Base-by-base conservation (phyloP, 805 yeast genomes). In the Yamadazyma philogaea region DNA sequence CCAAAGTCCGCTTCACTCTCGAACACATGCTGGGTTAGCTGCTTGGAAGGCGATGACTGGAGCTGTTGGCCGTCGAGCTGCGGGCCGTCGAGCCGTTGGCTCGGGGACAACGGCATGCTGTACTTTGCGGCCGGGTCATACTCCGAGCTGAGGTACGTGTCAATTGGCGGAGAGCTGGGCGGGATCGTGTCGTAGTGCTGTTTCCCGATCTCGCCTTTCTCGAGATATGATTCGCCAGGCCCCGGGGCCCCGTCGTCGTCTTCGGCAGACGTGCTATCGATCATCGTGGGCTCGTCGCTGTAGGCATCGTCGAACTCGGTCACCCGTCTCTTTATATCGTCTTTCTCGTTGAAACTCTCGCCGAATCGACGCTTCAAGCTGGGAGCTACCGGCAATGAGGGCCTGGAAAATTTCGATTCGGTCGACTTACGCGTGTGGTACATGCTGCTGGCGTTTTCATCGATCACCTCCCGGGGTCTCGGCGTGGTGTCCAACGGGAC, bases 1-100 rank as follows among this genome's bases (percentile, higher is more conserved):
- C 81, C 82, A 47, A 77, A 72, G 45, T 70, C 76, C 7, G 75
- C 61, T 19, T 68, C 74, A 8, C 50, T 47, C 4, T 43, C 47
- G 8, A 49, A 36, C 16, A 39, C 30, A 18, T 37, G 46, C 28
- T 30, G 37, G 39, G 32, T 35, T 2, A 40, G 35, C 16, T 18
- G 30, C 14, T 31, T 32, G 8, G 42, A 32, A 10, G 42, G 42
- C n/a, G 42, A 39, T 3, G 42, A 39, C 18, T 27, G 3, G 4
- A 17, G 15, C 24, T 22, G 32, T 19, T 46, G 46, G 37, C 48
- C 43, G 19, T 46, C 21, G 8, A 14, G 11, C 26, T 19, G 30
- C 15, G 43, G 48, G 39, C 47, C 43, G 16, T 46, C 22, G 14
- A 46, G 18, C 11, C 39, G 43, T 27, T 47, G 52, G 34, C 49